Percentiles rank a stretch among this genome's conserved stretches.
These are phyloP conservation scores for Aspergillus incahuasiensis DNA, from an alignment of 495 filamentous ascomycete species.

Conservation along the genomic window DNA sequence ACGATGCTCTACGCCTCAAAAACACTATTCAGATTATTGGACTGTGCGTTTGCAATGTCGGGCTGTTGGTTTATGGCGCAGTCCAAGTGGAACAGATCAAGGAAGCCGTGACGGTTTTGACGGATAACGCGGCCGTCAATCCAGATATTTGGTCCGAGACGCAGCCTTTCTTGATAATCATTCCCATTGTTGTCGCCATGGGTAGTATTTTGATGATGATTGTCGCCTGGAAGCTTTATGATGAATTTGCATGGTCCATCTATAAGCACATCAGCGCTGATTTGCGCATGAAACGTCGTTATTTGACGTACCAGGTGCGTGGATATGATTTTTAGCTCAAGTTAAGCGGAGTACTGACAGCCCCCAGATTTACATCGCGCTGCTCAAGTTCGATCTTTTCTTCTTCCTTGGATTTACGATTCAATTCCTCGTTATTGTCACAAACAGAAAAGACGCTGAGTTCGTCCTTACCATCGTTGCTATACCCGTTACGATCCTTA, in stretches of 20 bases:
- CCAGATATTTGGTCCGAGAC: constrained; percentile 59
- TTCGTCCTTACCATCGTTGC: constrained; percentile 83
- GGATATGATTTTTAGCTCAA: background rate
- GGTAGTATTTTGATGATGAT: constrained; percentile 67
- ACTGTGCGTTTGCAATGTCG: constrained; percentile 84
- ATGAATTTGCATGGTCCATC: constrained; percentile 98
- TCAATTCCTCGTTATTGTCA: constrained; percentile 92
- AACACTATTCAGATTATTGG: constrained; percentile 99
- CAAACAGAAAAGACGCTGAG: constrained; percentile 61
- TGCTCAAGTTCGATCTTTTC: constrained; percentile 99
- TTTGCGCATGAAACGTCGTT: constrained; percentile 92
- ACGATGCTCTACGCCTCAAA: constrained; percentile 88
- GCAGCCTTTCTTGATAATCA: constrained; percentile 74
- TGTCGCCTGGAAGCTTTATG: constrained; percentile 89
- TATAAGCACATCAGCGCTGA: constrained; percentile 99
- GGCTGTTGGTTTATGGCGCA: constrained; percentile 83
- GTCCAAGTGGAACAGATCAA: constrained; percentile 88
- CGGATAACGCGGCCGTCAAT: constrained; percentile 27
- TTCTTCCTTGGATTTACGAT: constrained; percentile 99
- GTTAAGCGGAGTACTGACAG: constrained; percentile 22
- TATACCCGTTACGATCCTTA: constrained; percentile 82
- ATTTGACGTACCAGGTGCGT: constrained; percentile 89
- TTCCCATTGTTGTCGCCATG: constrained; percentile 77
- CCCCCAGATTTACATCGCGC: constrained; percentile 86
- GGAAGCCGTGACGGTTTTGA: constrained; percentile 56